Evolutionary conservation across 1,284 basidiomycete genomes (phyloP).

Genomic region (Melampsora occidentalis): DNA sequence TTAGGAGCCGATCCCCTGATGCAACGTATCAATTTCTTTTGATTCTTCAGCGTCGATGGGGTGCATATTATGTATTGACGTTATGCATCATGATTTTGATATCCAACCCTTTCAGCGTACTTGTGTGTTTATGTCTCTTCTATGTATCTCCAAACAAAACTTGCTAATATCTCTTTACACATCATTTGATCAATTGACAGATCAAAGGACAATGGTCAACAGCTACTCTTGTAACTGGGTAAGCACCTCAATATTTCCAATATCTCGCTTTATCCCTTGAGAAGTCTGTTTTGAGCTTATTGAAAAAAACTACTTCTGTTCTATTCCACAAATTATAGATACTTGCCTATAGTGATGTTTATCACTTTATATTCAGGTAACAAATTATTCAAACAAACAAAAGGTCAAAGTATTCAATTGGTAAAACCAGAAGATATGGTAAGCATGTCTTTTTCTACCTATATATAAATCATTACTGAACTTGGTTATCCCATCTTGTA

Average conservation of each 20-base stretch:
- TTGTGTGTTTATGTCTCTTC: not conserved
- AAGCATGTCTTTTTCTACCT: not conserved
- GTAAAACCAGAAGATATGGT: not conserved
- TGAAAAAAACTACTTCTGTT: not conserved
- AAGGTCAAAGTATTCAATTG: not conserved
- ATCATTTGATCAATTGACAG: not conserved
- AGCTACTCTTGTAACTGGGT: constrained; percentile 1
- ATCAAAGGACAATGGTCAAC: constrained; percentile 12
- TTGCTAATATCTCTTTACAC: not conserved
- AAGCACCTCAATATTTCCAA: not conserved
- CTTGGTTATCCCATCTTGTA: too few relatives aligned
- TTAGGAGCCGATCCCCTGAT: too few relatives aligned
- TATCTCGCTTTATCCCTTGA: not conserved
- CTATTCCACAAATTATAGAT: not conserved
- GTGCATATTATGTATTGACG: not conserved
- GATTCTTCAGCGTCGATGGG: not conserved
- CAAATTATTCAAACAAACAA: not conserved
- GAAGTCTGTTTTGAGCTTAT: too few relatives aligned
- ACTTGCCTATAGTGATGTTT: constrained; percentile 4
- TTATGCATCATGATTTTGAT: not conserved
- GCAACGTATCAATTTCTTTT: not conserved
- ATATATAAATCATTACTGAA: too few relatives aligned
- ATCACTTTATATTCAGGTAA: not conserved
- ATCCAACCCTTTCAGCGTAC: not conserved
- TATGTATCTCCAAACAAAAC: not conserved